Base-by-base conservation (phyloP, 148 eudicot genomes). In the Vaccinium myrtillus region DNA sequence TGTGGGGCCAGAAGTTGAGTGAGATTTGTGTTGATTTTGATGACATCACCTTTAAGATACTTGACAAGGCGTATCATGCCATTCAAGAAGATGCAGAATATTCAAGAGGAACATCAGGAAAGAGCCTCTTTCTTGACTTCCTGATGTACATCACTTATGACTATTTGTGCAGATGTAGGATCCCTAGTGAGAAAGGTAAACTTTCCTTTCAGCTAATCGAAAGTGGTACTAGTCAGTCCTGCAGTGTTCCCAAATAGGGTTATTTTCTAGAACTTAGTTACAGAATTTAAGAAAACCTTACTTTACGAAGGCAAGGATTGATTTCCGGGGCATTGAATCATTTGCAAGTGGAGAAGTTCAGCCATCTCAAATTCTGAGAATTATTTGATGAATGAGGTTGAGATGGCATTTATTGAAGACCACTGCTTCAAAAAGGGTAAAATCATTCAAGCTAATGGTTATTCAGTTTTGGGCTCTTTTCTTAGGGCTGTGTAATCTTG, bases 131-230 rank as follows among this genome's bases (percentile, higher is more conserved):
- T 86, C 88, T 97, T 71, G 96, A 95, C 89, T 93, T 90, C 82
- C 96, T 97, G 13, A 93, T 97, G 98, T 92, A 97, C 83, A 86
- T 93, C 77, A 93, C 95, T 79, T 93, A 93, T 75, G 98, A 95
- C 81, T 90, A 89, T 86, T 80, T 92, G 61, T 84, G 82, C 76
- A 90, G 98, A 88, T 84, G 87, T 84, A 87, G 51, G 75, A 36
- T 18, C 82, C 32, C 27, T 12, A 25, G 25, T 77, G 84, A 82
- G 53, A 86, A 48, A 82, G 63, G 74, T 75, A 53, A 71, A 67
- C 25, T 15, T 51, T 83, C 85, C 56, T 67, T 82, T 70, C 82
- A 81, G 78, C 75, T 80, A 14, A 82, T 71, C 27, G 70, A 76
- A 55, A 27, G 39, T 39, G 73, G 83, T 23, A 43, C 83, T 79